Evolutionary conservation across 106 monocot species (phyloP).

Genomic region (Platanthera guangdongensis): DNA sequence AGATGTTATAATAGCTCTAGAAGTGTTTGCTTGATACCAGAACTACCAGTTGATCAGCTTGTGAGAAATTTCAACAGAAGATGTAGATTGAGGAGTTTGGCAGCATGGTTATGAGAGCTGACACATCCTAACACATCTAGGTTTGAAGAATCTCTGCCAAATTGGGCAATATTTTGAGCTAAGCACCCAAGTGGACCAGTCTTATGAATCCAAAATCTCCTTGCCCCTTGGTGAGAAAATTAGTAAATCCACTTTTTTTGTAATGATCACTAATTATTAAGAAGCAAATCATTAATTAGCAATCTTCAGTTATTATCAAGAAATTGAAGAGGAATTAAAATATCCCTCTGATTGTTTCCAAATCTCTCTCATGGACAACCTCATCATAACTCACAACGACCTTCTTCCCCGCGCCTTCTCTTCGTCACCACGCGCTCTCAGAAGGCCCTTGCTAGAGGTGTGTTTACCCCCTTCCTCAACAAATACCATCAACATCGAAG

Average conservation of each 20-base stretch:
- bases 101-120: slow-evolving; percentile 59
- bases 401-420: slow-evolving; percentile 42
- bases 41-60: too few species aligned
- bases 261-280: too few species aligned
- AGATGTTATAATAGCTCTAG: too few species aligned
- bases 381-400: slow-evolving; percentile 57
- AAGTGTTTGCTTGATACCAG: too few species aligned
- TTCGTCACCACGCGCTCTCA: slow-evolving; percentile 25
- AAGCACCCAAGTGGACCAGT: slow-evolving; percentile 92
- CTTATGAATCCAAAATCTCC: slow-evolving; percentile 92
- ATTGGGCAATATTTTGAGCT: slow-evolving; percentile 57
- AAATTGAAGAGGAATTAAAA: too few species aligned
- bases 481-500: slow-evolving; percentile 15
- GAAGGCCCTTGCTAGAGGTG: slow-evolving; percentile 9
- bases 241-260: too few species aligned
- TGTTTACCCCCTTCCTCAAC: slow-evolving; percentile 5
- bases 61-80: too few species aligned
- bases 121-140: slow-evolving; percentile 79
- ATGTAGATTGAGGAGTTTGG: slow-evolving; percentile 82
- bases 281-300: too few species aligned
- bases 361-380: too few species aligned
- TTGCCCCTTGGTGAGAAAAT: slow-evolving; percentile 86
- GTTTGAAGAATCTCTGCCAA: slow-evolving; percentile 72
- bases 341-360: too few species aligned
- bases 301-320: too few species aligned